phyloP scores from a whole-genome alignment of 345 rosid species.

The Dipteronia sinensis region DNA sequence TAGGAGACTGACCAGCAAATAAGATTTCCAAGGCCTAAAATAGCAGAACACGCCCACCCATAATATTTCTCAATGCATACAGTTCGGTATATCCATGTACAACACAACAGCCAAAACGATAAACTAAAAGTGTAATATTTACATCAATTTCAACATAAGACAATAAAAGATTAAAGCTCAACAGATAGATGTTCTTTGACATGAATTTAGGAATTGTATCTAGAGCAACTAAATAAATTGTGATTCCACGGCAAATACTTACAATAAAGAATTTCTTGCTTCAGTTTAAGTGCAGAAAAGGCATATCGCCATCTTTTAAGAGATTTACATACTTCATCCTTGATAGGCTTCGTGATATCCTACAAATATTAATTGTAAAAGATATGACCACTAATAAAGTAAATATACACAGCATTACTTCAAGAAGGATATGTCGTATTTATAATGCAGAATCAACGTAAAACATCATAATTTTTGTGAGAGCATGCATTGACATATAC shows the following conservation, averaged over 20 bases:
- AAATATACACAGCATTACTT: not conserved
- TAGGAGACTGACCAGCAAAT: not conserved
- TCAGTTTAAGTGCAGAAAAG: conserved; percentile 83
- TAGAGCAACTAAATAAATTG: not conserved
- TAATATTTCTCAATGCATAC: not conserved
- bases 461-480: not conserved
- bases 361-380: conserved; percentile 28
- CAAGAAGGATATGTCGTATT: not conserved
- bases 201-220: not conserved
- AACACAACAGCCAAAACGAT: conserved; percentile 1
- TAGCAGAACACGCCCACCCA: not conserved
- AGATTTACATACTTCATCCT: conserved; percentile 72
- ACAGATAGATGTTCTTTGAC: not conserved
- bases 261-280: conserved; percentile 94
- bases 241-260: conserved; percentile 33
- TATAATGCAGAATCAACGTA: not conserved
- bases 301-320: conserved; percentile 82
- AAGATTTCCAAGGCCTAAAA: not conserved
- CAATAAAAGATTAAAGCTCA: not conserved
- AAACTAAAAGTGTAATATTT: not conserved
- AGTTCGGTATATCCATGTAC: not conserved
- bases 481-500: not conserved
- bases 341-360: conserved; percentile 89
- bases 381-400: conserved; percentile 14
- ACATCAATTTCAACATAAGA: not conserved